Evolutionary conservation across 495 filamentous ascomycete species (phyloP).

Genomic region (Penicillium simplicissimum): DNA sequence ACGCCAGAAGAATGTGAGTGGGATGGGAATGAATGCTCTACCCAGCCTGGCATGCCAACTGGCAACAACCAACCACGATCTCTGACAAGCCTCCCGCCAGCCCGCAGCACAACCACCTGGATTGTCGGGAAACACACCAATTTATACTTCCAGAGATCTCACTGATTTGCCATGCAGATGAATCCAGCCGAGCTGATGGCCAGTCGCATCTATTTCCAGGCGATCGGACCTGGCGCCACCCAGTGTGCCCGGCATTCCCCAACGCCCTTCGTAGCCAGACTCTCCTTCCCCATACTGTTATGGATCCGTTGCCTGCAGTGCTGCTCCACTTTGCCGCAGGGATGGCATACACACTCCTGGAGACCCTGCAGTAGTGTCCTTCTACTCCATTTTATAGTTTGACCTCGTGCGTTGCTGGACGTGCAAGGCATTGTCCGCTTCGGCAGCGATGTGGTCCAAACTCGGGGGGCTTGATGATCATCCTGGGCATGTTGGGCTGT

Average conservation of each 20-base stretch:
- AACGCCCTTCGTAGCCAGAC: neutral
- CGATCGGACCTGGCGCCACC: neutral
- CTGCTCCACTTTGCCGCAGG: constrained; percentile 10
- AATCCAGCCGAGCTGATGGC: neutral
- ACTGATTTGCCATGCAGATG: neutral
- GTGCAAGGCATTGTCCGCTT: constrained; percentile 5
- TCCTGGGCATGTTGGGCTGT: constrained; percentile 8
- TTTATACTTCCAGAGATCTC: neutral
- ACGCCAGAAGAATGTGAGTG: constrained; percentile 21
- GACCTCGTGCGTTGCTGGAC: neutral
- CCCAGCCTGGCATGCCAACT: constrained; percentile 20
- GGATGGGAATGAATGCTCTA: constrained; percentile 19
- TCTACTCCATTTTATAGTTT: neutral
- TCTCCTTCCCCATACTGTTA: constrained; percentile 7
- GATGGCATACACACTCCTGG: constrained; percentile 16
- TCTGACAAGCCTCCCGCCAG: neutral
- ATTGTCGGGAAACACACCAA: neutral
- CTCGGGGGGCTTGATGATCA: constrained; percentile 2
- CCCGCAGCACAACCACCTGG: neutral
- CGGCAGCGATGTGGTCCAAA: neutral
- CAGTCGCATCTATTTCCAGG: neutral
- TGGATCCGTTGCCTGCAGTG: constrained; percentile 1
- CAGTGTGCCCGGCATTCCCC: constrained; percentile 20
- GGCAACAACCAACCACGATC: neutral
- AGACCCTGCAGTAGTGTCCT: neutral